Evolutionary conservation across 345 rosid genomes (phyloP).

Genomic region (Lumnitzera littorea): DNA sequence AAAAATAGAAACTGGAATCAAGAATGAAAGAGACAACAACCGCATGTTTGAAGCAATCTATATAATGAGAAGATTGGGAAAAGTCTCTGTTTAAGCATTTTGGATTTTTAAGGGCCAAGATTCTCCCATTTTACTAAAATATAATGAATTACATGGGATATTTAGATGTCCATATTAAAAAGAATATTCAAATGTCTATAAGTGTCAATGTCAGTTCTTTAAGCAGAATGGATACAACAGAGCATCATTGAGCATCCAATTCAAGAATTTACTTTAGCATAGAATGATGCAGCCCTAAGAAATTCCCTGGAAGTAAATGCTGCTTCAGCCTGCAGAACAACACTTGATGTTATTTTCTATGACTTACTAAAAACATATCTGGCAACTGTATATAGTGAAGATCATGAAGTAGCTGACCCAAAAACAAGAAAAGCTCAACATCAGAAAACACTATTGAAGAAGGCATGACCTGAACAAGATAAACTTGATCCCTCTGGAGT

Average conservation of each 20-base stretch:
- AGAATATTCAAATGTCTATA: not conserved
- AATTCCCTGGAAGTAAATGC: constrained; percentile 83
- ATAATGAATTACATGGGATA: too few species aligned
- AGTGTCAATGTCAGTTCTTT: not conserved
- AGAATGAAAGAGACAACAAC: too few species aligned
- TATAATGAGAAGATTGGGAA: too few species aligned
- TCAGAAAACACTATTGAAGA: not conserved
- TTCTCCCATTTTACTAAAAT: too few species aligned
- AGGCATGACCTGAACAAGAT: constrained; percentile 78
- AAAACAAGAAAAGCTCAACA: not conserved
- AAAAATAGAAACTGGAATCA: too few species aligned
- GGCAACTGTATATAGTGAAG: too few species aligned
- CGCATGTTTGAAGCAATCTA: too few species aligned
- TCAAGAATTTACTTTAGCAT: constrained; percentile 64
- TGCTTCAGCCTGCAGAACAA: constrained; percentile 80
- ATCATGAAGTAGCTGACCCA: not conserved
- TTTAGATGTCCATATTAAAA: not conserved
- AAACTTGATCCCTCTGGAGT: constrained; percentile 94
- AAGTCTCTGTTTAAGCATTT: too few species aligned
- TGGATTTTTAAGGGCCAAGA: too few species aligned
- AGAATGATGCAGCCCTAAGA: constrained; percentile 90
- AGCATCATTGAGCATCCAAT: not conserved
- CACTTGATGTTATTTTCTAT: too few species aligned
- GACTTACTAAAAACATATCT: not conserved
- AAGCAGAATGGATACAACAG: constrained; percentile 1